Percentiles rank a stretch among this genome's conserved stretches.
Evolutionary conservation across 306 rosid species (phyloP).

Genomic region (Castanea sativa): DNA sequence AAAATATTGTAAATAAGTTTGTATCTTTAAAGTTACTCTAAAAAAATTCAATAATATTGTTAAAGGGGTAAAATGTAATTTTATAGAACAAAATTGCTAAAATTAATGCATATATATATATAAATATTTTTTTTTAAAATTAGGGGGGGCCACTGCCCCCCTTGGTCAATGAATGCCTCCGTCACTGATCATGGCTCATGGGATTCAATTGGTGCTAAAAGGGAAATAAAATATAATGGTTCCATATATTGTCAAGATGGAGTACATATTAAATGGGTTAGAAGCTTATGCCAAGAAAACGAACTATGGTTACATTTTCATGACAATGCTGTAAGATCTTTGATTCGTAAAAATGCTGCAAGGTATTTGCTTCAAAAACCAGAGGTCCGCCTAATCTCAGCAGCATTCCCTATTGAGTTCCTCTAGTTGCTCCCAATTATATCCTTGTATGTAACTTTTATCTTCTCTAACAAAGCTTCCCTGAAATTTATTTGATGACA

Average conservation of each 20-base stretch:
- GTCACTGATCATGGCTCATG: no score
- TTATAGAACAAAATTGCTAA: no score
- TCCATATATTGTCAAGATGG: slow-evolving; percentile 34
- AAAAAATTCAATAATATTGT: no score
- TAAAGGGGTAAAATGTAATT: no score
- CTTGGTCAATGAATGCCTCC: no score
- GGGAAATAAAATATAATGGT: slow-evolving; percentile 23
- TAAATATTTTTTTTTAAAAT: no score
- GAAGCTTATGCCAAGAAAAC: slow-evolving; percentile 39
- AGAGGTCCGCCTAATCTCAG: slow-evolving; percentile 27
- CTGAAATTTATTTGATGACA: slow-evolving; percentile 42
- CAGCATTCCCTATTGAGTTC: slow-evolving; percentile 24
- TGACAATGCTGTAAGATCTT: slow-evolving; percentile 36
- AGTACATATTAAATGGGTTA: slow-evolving; percentile 35
- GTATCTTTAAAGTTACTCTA: no score
- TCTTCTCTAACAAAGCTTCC: slow-evolving; percentile 56
- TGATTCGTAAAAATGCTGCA: slow-evolving; percentile 30
- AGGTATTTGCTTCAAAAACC: slow-evolving; percentile 31
- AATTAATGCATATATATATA: no score
- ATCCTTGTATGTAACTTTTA: slow-evolving; percentile 59
- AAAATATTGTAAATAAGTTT: no score
- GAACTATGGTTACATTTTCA: slow-evolving; percentile 31
- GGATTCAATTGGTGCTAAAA: slow-evolving; percentile 19
- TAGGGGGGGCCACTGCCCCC: no score
- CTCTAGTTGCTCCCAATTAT: slow-evolving; percentile 70